These are phyloP conservation scores for Knufia petricola DNA, from an alignment of 2,329 filamentous ascomycete species.

Conservation along the genomic window DNA sequence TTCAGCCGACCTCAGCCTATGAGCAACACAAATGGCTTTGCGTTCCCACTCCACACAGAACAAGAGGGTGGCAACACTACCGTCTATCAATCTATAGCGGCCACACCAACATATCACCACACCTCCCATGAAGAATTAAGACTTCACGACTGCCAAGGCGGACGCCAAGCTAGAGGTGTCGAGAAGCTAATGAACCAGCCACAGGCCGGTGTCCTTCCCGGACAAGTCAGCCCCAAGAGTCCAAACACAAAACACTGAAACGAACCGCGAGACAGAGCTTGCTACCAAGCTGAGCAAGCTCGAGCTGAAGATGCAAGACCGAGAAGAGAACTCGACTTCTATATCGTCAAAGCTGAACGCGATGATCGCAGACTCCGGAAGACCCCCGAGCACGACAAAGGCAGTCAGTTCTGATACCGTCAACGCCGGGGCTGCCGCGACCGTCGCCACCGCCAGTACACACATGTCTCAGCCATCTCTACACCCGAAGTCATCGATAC, in stretches of 20 bases:
- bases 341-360: not conserved
- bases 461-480: no score
- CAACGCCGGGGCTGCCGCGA: not conserved
- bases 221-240: not conserved
- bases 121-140: not conserved
- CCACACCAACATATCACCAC: not conserved
- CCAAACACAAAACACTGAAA: not conserved
- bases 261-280: not conserved
- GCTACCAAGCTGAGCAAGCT: not conserved
- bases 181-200: not conserved
- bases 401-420: not conserved
- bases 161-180: not conserved
- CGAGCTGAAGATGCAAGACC: not conserved
- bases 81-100: not conserved
- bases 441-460: not conserved
- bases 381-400: not conserved
- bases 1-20: not conserved
- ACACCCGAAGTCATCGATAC: no score
- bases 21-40: not conserved
- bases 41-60: not conserved
- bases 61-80: not conserved
- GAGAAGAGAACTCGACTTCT: not conserved
- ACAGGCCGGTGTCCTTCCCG: not conserved
- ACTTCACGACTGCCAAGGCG: not conserved
- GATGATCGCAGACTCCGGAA: not conserved